Conservation (phyloP, 768 basidiomycete genomes). For the Lyophyllum shimeji region DNA sequence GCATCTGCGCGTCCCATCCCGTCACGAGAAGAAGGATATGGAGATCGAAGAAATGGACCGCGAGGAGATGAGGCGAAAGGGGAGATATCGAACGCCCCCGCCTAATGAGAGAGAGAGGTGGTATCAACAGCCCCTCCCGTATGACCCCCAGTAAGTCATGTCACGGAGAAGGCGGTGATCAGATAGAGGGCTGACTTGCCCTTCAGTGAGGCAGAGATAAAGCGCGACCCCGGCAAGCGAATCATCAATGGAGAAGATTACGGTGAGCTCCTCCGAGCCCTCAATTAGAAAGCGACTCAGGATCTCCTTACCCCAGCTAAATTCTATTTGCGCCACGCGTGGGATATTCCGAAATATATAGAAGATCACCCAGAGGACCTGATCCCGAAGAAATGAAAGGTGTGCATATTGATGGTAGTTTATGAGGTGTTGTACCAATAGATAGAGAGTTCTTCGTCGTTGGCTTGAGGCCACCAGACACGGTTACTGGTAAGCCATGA, state of each 20-base stretch:
- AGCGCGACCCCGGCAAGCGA: too few species aligned
- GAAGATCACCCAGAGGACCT: too few species aligned
- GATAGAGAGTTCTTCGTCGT: neutral
- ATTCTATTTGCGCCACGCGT: too few species aligned
- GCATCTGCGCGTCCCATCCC: constrained; percentile 58
- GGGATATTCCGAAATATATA: too few species aligned
- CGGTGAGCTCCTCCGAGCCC: too few species aligned
- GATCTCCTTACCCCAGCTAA: too few species aligned
- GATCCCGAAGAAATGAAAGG: neutral
- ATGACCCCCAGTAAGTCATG: constrained; percentile 1
- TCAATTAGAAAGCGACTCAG: too few species aligned
- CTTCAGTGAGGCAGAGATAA: too few species aligned
- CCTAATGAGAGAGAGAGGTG: neutral
- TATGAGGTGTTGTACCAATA: neutral
- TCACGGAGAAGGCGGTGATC: too few species aligned
- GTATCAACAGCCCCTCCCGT: neutral
- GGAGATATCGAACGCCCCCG: constrained; percentile 1
- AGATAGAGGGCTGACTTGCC: too few species aligned
- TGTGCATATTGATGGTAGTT: neutral
- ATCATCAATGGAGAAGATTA: too few species aligned
- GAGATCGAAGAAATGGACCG: constrained; percentile 54
- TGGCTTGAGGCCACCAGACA: neutral
- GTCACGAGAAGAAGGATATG: constrained; percentile 59
- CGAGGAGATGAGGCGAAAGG: constrained; percentile 45
- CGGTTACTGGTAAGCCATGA: too few species aligned